Base-by-base conservation (phyloP, 306 rosid genomes). In the Glycyrrhiza uralensis region DNA sequence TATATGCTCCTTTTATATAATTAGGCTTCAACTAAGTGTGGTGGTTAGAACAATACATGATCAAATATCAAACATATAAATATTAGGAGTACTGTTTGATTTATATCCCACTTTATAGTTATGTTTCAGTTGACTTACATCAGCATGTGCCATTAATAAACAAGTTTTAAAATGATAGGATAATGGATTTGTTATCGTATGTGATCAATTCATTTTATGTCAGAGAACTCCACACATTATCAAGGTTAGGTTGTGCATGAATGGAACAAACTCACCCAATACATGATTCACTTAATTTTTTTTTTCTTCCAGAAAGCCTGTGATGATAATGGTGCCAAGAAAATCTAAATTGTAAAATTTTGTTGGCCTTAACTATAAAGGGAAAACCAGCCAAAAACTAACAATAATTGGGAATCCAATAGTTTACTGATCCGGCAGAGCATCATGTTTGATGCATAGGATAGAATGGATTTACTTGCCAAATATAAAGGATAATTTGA, bases 1-100 rank as follows among this genome's bases (percentile, higher is more conserved):
- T 29, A 55, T 52, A 55, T 52, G 70, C 63, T 73, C 12, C 35
- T 29, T 73, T 73, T 75, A 68, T 85, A 78, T 75, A 78, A 58
- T 28, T 47, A 71, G 66, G 79, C 38, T 64, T 57, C 17, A 44
- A 42, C 6, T 29, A 18, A 75, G 81, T 81, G 81, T 72, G 29
- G 81, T 76, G 33, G 78, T 76, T 81, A 19, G 50, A 66, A 45
- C 32, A 62, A 62, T 7, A 41, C 18, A 35, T 68, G 52, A 36
- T 57, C 17, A 18, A 47, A 69, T 59, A 55, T 44, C 17, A 23
- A 35, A 39, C 51, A 8, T 32, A 46, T 7, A 11, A 32, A 19
- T 44, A 46, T 28, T 6, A 32, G 8, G 23, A 29, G 2, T 3
- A 20, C 5, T 9, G 14, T 26, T 55, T 8, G n/a, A 2, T 57